Base-by-base conservation (phyloP, 2,329 filamentous ascomycete genomes). In the Claviceps maximensis region DNA sequence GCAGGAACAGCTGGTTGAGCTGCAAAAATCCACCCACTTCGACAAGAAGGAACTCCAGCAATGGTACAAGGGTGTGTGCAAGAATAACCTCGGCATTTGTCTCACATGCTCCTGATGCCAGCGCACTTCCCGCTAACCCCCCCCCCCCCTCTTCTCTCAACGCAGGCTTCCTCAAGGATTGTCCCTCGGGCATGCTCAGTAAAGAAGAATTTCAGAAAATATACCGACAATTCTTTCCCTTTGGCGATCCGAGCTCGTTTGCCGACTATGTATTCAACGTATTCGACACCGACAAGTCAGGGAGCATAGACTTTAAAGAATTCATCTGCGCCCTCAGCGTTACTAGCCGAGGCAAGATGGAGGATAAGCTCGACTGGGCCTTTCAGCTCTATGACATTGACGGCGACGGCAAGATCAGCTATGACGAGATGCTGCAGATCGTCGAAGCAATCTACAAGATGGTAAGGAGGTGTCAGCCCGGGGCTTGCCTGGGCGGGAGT, bases 401-500 rank as follows among this genome's bases (percentile, higher is more conserved):
- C 65, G 91, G 93, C 53, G 93, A 98, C 68, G 93, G 93, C 65
- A 95, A 96, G 77, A 98, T 98, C 66, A 95, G 87, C 69, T 98
- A 97, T 69, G 89, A 97, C 53, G 93, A 98, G 76, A 98, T 98
- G 93, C 77, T 98, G 60, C 86, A 89, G 62, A 98, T 98, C 67
- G 93, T 98, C 53, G 91, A 97, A 74, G 93, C 93, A 53, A 98
- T 98, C 67, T 98, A 98, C 79, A 98, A 97, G 72, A 98, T 98
- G 93, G 93, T 97, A 70, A n/a, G n/a, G n/a, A n/a, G n/a, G n/a
- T n/a, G n/a, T n/a, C n/a, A n/a, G n/a, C n/a, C n/a, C n/a, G n/a
- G n/a, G n/a, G n/a, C n/a, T n/a, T n/a, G n/a, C n/a, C n/a, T n/a
- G n/a, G n/a, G n/a, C n/a, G n/a, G n/a, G n/a, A n/a, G n/a, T n/a